A percentile compares a stretch with the other conserved stretches of the same genome.
Conservation (phyloP, 2,329 filamentous ascomycete genomes). For the Pseudogymnoascus sp. region DNA sequence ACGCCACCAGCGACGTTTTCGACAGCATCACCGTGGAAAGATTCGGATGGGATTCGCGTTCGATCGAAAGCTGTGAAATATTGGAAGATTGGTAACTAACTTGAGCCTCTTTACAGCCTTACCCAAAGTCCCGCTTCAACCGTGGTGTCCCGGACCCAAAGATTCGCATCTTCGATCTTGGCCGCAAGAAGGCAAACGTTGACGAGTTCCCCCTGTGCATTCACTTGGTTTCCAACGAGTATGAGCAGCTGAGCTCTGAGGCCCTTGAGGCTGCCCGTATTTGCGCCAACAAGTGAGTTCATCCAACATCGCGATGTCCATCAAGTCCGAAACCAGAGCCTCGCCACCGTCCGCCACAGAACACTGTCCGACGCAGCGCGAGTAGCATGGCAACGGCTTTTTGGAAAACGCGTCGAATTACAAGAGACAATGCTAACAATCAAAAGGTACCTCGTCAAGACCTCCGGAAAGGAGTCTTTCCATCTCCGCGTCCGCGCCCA, state of each 20-base stretch:
- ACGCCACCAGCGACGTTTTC: not conserved
- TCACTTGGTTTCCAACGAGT: conserved; percentile 99
- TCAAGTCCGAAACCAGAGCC: not conserved
- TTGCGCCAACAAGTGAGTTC: conserved; percentile 90
- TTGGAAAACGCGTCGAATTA: not conserved
- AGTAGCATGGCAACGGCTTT: not conserved
- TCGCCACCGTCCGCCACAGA: not conserved
- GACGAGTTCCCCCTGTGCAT: conserved; percentile 99
- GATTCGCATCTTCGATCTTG: conserved; percentile 97
- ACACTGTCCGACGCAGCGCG: not conserved
- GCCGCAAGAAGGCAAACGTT: conserved; percentile 96
- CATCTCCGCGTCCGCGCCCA: conserved; percentile 78
- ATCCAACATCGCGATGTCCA: not conserved
- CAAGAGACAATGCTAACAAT: not conserved
- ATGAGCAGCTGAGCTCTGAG: conserved; percentile 99
- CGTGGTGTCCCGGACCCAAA: conserved; percentile 78
- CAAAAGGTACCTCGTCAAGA: conserved; percentile 56
- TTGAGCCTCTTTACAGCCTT: conserved; percentile 54
- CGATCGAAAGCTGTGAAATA: not conserved
- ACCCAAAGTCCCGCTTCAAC: conserved; percentile 99
- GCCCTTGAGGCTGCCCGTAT: conserved; percentile 99
- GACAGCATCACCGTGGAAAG: not conserved
- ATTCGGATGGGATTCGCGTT: not conserved
- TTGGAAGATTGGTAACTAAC: conserved; percentile 17
- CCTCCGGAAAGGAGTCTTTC: conserved; percentile 65